Conservation (phyloP, 805 yeast genomes). For the Lachancea kluyveri region DNA sequence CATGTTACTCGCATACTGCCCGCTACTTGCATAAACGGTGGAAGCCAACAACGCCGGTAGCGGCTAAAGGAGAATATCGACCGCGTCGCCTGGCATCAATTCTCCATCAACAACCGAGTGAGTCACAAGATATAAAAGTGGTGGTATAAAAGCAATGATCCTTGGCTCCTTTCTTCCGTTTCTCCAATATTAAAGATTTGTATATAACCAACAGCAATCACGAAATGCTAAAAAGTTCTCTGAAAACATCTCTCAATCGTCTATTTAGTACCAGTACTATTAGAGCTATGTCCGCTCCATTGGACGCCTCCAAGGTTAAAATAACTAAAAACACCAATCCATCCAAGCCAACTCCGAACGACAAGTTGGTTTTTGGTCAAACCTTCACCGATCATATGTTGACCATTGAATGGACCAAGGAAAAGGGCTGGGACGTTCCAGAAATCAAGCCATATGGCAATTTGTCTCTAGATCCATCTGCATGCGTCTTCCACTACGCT, state of each 20-base stretch:
- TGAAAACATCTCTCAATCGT: not conserved
- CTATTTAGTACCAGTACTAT: constrained; percentile 4
- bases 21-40: too few relatives aligned
- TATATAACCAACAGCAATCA: not conserved
- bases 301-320: constrained; percentile 50
- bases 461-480: constrained; percentile 74
- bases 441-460: constrained; percentile 80
- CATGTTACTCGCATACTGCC: too few relatives aligned
- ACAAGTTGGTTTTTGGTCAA: constrained; percentile 63
- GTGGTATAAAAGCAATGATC: too few relatives aligned
- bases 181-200: too few relatives aligned
- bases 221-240: not conserved
- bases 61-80: too few relatives aligned
- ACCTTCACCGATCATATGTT: constrained; percentile 86
- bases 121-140: too few relatives aligned
- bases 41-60: too few relatives aligned
- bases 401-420: constrained; percentile 72
- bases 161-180: too few relatives aligned
- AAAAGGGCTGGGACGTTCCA: constrained; percentile 84
- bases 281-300: constrained; percentile 30
- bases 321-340: constrained; percentile 44
- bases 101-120: too few relatives aligned
- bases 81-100: too few relatives aligned
- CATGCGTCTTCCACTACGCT: constrained; percentile 90
- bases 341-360: constrained; percentile 51